Percentiles rank a stretch among this genome's conserved stretches.
phyloP scores from a whole-genome alignment of 768 basidiomycete genomes.

The Panus rudis region DNA sequence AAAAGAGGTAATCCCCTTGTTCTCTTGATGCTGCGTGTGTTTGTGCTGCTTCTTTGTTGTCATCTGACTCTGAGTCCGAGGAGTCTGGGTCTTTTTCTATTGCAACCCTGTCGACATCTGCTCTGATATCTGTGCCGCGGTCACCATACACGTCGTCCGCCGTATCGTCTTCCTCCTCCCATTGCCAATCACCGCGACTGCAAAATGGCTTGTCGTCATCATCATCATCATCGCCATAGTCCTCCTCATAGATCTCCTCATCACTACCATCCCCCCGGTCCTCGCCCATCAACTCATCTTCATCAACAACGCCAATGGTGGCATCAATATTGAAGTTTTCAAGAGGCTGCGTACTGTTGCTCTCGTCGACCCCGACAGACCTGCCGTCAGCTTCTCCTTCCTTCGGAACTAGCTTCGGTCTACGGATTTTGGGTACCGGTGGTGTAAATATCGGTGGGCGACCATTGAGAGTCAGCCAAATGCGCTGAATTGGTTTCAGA shows the following conservation, averaged over 20 bases:
- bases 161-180: background rate
- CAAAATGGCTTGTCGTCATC: background rate
- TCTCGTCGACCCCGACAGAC: too few species aligned
- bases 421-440: constrained; percentile 3
- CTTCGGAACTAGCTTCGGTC: background rate
- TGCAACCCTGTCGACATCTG: background rate
- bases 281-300: too few species aligned
- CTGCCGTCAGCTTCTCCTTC: too few species aligned
- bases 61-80: background rate
- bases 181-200: background rate
- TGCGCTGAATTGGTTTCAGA: background rate
- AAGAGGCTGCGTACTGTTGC: too few species aligned
- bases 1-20: constrained; percentile 15
- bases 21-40: background rate
- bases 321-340: too few species aligned
- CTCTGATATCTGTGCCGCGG: too few species aligned
- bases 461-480: constrained; percentile 1
- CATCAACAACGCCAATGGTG: too few species aligned
- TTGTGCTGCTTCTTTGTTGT: background rate
- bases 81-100: background rate
- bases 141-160: background rate
- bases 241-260: background rate
- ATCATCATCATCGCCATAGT: background rate
- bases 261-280: too few species aligned
- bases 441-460: constrained; percentile 6